Percentiles rank a stretch among this genome's conserved stretches.
These are phyloP conservation scores for Agastache rugosa DNA, from an alignment of 257 asterid genomes.

Conservation along the genomic window DNA sequence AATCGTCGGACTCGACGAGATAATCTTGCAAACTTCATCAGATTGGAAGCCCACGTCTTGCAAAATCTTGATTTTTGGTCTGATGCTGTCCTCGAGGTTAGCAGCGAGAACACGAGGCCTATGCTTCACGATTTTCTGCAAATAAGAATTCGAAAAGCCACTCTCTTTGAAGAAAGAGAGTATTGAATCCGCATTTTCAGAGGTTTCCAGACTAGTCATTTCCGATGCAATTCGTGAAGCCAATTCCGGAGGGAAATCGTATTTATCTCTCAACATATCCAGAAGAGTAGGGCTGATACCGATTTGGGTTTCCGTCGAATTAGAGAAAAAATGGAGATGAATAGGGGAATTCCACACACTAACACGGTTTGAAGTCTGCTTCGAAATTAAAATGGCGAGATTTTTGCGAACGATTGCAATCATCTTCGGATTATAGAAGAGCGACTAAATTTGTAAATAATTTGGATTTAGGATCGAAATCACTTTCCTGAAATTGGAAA, in stretches of 20 bases:
- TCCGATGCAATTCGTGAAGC: not conserved
- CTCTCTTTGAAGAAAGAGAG: not conserved
- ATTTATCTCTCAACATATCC: not conserved
- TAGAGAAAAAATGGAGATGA: not conserved
- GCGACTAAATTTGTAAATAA: too few relatives aligned
- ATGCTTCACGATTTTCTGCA: not conserved
- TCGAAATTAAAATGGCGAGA: not conserved
- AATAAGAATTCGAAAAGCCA: not conserved
- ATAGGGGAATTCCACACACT: not conserved
- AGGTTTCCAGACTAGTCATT: not conserved
- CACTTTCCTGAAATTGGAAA: too few relatives aligned
- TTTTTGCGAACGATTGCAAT: not conserved
- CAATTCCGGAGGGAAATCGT: not conserved
- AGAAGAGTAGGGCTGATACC: not conserved
- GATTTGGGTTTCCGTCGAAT: too few relatives aligned
- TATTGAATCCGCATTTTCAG: not conserved
- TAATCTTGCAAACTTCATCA: not conserved
- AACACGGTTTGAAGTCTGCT: not conserved
- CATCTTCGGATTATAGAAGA: not conserved
- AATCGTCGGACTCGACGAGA: not conserved
- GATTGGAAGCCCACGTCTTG: not conserved
- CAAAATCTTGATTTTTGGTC: not conserved
- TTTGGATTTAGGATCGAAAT: too few relatives aligned
- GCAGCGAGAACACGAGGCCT: not conserved
- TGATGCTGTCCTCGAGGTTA: not conserved